A percentile compares a stretch with the other conserved stretches of the same genome.
Evolutionary conservation across 2,329 filamentous ascomycete species (phyloP).

Genomic region (Paecilomyces fulvus): DNA sequence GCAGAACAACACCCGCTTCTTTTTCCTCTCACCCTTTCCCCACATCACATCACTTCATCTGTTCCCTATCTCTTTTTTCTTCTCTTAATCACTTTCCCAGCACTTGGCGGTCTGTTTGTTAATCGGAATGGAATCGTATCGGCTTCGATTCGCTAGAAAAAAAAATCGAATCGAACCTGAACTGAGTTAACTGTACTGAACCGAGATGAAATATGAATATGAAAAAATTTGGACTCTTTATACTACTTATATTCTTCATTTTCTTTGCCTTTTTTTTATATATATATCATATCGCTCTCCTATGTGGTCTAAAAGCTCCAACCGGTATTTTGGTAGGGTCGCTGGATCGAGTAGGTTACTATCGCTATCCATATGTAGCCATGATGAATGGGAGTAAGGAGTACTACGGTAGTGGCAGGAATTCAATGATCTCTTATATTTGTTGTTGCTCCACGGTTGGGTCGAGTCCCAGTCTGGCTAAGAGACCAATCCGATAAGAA

Average conservation of each 20-base stretch:
- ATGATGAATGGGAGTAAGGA: not conserved
- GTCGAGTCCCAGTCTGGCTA: not conserved
- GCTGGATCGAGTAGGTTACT: too few relatives aligned
- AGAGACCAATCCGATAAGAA: not conserved
- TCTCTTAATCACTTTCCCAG: not conserved
- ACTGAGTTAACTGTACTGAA: not conserved
- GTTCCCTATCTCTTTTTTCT: not conserved
- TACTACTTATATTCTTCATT: not conserved
- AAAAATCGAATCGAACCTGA: not conserved
- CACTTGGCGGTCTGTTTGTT: not conserved
- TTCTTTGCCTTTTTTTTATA: not conserved
- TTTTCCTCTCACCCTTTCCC: not conserved
- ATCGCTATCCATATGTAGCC: too few relatives aligned
- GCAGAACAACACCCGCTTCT: not conserved
- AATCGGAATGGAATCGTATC: not conserved
- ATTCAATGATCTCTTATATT: not conserved
- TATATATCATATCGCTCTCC: too few relatives aligned
- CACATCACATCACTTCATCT: not conserved
- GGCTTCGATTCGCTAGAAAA: not conserved
- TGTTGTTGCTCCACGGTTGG: not conserved
- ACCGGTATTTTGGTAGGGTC: too few relatives aligned
- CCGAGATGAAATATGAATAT: conserved; percentile 9
- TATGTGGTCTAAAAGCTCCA: too few relatives aligned
- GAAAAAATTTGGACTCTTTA: not conserved
- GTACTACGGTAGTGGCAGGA: not conserved